Evolutionary conservation across 208 protist species (phyloP).

Genomic region (Wallacemonas collosoma): DNA sequence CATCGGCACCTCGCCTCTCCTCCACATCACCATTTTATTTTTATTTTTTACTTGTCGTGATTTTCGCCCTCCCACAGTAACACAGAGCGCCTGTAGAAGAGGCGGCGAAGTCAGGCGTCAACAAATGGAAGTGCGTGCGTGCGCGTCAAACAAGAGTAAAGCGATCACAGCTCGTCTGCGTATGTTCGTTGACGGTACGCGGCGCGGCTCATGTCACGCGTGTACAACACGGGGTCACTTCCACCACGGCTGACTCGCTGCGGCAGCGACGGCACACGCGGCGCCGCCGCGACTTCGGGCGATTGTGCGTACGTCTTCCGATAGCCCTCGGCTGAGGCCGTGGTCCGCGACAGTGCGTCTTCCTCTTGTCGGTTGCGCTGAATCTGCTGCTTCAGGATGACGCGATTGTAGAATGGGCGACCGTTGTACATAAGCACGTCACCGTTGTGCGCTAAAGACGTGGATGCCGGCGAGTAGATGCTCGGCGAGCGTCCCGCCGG

Average conservation of each 20-base stretch:
- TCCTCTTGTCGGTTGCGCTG: slow-evolving; percentile 3
- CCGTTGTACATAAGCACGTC: slow-evolving; percentile 32
- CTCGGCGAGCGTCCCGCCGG: not conserved
- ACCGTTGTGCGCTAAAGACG: not conserved
- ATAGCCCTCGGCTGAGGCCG: not conserved
- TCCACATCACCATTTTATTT: too few species aligned
- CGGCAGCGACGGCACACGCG: not conserved
- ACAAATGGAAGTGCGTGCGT: slow-evolving; percentile 4
- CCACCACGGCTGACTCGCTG: not conserved
- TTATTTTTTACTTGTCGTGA: too few species aligned
- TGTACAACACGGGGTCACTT: slow-evolving; percentile 11
- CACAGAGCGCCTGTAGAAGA: too few species aligned
- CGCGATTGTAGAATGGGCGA: slow-evolving; percentile 20
- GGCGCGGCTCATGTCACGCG: slow-evolving; percentile 4
- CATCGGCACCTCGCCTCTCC: too few species aligned
- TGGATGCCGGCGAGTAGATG: slow-evolving; percentile 12
- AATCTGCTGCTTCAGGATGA: slow-evolving; percentile 22
- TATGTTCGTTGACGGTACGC: slow-evolving; percentile 1
- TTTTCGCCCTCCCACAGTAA: too few species aligned
- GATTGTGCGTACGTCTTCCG: not conserved
- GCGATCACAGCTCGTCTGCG: not conserved
- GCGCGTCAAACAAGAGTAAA: not conserved
- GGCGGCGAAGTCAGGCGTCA: too few species aligned
- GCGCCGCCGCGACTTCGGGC: not conserved
- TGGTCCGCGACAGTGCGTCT: not conserved